Conservation (phyloP, 2,329 filamentous ascomycete species). For the Colletotrichum eleusines region DNA sequence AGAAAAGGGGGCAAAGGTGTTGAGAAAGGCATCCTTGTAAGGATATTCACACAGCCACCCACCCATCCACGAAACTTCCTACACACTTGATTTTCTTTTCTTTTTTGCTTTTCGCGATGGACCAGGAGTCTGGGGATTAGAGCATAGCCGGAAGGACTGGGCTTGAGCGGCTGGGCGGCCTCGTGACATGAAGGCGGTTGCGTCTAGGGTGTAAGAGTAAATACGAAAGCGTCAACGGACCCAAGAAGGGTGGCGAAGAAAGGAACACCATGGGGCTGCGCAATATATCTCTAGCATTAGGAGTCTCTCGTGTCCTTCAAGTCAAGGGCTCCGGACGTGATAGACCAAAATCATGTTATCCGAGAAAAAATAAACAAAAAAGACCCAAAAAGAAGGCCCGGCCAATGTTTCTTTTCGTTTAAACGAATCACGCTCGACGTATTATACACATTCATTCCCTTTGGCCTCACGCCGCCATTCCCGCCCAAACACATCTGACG, state of each 20-base stretch:
- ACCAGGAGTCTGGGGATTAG: conserved; percentile 18
- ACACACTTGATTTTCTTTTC: neutral
- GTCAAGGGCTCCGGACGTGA: neutral
- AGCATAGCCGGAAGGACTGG: neutral
- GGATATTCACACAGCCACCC: conserved; percentile 17
- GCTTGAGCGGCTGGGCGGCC: neutral
- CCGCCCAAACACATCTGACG: neutral
- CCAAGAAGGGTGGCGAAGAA: neutral
- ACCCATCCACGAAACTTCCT: conserved; percentile 8
- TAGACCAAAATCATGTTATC: conserved; percentile 8
- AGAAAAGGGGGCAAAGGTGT: neutral
- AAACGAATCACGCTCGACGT: neutral
- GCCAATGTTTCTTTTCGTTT: neutral
- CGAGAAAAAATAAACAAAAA: neutral
- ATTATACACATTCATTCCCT: conserved; percentile 5
- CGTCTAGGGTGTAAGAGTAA: conserved; percentile 25
- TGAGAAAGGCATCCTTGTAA: conserved; percentile 33
- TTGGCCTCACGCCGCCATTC: neutral
- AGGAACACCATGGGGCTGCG: neutral
- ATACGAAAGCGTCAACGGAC: neutral
- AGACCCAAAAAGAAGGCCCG: neutral
- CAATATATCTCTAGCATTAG: conserved; percentile 9
- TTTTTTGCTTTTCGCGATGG: conserved; percentile 4
- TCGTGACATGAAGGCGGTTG: neutral
- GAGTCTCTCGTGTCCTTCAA: neutral